These are phyloP conservation scores for Trichoderma reesei DNA, from an alignment of 495 filamentous ascomycete genomes.

Conservation along the genomic window DNA sequence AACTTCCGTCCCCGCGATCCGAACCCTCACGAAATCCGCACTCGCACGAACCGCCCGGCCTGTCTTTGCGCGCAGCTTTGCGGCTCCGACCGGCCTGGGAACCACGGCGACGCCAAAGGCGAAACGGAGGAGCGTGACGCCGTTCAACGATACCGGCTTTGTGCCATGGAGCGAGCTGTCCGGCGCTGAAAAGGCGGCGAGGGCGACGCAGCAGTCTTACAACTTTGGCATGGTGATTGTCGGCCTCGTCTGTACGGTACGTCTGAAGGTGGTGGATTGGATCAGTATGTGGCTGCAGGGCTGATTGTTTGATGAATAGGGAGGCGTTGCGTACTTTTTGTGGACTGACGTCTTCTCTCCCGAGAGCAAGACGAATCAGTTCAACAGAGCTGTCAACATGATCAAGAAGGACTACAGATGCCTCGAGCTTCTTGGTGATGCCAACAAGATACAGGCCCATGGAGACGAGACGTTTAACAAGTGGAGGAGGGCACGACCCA, in stretches of 20 bases:
- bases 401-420: conserved; percentile 64
- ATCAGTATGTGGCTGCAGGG: no score
- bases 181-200: conserved; percentile 64
- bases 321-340: conserved; percentile 64
- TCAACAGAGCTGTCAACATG: conserved; percentile 75
- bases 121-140: conserved; percentile 57
- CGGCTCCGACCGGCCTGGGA: conserved; percentile 21
- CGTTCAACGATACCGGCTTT: conserved; percentile 71
- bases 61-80: conserved; percentile 21
- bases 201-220: conserved; percentile 82
- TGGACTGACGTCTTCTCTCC: conserved; percentile 81
- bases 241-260: conserved; percentile 66
- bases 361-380: conserved; percentile 76
- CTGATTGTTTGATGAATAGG: conserved; percentile 35
- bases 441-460: conserved; percentile 67
- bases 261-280: conserved; percentile 11
- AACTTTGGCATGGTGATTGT: conserved; percentile 71
- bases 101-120: conserved; percentile 12
- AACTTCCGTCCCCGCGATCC: conserved; percentile 13
- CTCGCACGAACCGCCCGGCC: conserved; percentile 16
- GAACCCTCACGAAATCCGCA: conserved; percentile 13
- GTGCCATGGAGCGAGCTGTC: conserved; percentile 73
- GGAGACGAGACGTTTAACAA: conserved; percentile 75
- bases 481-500: conserved; percentile 77
- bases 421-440: conserved; percentile 62